Percentiles rank a stretch among this genome's conserved stretches.
Evolutionary conservation across 2,329 filamentous ascomycete species (phyloP).

Genomic region (Purpureocillium lavendulum): DNA sequence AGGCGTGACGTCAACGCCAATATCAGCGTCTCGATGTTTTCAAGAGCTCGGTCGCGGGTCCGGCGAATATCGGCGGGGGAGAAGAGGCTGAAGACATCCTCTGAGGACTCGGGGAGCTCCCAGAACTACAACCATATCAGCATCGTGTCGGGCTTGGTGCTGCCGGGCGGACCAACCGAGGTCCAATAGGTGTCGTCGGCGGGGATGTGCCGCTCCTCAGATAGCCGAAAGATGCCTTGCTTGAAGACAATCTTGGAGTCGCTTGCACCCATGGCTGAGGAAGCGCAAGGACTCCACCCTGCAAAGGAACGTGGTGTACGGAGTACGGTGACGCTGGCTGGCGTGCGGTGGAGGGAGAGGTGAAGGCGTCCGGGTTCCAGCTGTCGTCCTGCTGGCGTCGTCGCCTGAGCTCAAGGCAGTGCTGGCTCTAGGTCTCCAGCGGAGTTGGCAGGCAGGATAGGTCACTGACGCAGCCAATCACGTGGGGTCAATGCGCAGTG

Average conservation of each 20-base stretch:
- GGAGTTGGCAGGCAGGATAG: no score
- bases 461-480: slow-evolving; percentile 5
- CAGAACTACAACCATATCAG: slow-evolving; percentile 60
- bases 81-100: slow-evolving; percentile 96
- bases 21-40: slow-evolving; percentile 85
- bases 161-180: slow-evolving; percentile 52
- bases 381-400: no score
- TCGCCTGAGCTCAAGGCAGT: no score
- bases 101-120: slow-evolving; percentile 90
- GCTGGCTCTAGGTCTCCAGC: no score
- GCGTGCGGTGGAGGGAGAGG: no score
- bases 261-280: slow-evolving; percentile 75
- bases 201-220: slow-evolving; percentile 82
- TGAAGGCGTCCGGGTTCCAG: no score
- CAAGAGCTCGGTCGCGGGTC: slow-evolving; percentile 73
- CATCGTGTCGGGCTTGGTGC: background rate
- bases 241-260: slow-evolving; percentile 99
- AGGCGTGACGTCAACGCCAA: slow-evolving; percentile 76
- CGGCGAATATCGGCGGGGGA: slow-evolving; percentile 81
- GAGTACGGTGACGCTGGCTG: no score
- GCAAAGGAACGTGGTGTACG: slow-evolving; percentile 4
- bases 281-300: slow-evolving; percentile 14
- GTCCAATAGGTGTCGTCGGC: slow-evolving; percentile 90
- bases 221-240: slow-evolving; percentile 92
- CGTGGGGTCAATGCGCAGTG: slow-evolving; percentile 2